Evolutionary conservation across 2,329 filamentous ascomycete genomes (phyloP).

Genomic region (Venturia effusa): DNA sequence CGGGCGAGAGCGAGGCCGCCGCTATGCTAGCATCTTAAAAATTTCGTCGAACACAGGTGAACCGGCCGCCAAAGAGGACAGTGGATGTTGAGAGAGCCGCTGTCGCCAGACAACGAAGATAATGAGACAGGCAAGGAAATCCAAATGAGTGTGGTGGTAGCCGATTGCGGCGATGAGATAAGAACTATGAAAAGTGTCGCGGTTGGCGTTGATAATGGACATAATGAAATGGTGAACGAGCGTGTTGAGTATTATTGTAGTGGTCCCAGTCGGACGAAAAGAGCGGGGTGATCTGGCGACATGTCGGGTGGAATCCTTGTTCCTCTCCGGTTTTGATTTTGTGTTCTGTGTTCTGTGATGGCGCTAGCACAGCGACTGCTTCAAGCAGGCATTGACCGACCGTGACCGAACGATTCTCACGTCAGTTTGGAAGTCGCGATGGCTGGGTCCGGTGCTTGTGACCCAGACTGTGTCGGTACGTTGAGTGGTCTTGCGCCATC

Average conservation of each 20-base stretch:
- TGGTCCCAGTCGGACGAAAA: slow-evolving; percentile 24
- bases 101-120: slow-evolving; percentile 5
- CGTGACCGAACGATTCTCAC: neutral
- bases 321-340: slow-evolving; percentile 15
- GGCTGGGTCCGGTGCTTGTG: neutral
- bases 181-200: neutral
- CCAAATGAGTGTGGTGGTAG: neutral
- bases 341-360: neutral
- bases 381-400: neutral
- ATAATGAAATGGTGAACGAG: slow-evolving; percentile 16
- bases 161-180: neutral
- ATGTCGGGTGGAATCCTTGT: slow-evolving; percentile 15
- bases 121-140: slow-evolving; percentile 17
- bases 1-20: neutral
- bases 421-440: neutral
- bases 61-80: neutral
- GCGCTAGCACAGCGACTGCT: neutral
- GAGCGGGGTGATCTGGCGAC: slow-evolving; percentile 24
- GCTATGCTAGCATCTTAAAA: neutral
- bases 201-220: neutral
- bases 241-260: slow-evolving; percentile 17
- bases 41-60: too few relatives aligned
- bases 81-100: neutral
- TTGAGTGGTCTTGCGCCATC: slow-evolving; percentile 68
- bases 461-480: slow-evolving; percentile 34